A percentile compares a stretch with the other conserved stretches of the same genome.
These are phyloP conservation scores for Leishmania tarentolae DNA, from an alignment of 208 protist genomes.

Conservation along the genomic window DNA sequence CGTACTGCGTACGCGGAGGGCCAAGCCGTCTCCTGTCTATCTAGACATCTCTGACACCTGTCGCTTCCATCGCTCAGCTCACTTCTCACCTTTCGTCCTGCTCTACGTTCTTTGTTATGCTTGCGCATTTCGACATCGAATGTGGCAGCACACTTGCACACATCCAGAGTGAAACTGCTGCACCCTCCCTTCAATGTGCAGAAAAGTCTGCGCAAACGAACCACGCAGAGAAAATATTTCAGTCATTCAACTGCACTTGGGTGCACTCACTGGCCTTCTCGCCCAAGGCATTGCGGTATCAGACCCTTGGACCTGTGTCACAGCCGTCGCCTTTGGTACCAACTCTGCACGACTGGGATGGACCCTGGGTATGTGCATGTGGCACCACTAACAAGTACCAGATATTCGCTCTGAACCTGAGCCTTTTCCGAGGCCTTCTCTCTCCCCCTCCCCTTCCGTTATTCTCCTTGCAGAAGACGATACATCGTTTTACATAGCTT, in stretches of 20 bases:
- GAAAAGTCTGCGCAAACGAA: background rate
- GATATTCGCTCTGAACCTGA: background rate
- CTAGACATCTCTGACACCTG: background rate
- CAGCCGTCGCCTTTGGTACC: background rate
- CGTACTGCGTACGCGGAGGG: background rate
- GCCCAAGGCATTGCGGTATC: background rate
- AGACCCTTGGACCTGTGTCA: background rate
- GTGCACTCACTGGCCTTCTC: background rate
- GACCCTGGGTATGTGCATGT: background rate
- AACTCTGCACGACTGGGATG: background rate
- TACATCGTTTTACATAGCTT: background rate
- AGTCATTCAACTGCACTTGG: background rate
- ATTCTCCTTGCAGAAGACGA: background rate
- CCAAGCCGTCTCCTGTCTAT: background rate
- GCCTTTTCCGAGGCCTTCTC: background rate
- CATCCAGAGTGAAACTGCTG: background rate
- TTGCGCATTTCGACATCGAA: background rate
- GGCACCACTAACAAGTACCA: background rate
- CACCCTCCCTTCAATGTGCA: background rate
- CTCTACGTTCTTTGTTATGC: constrained; percentile 13
- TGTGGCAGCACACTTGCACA: background rate
- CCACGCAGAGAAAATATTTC: background rate
- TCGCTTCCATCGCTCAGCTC: background rate
- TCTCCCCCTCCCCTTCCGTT: background rate
- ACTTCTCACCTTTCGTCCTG: background rate